Percentiles rank a stretch among this genome's conserved stretches.
These are phyloP conservation scores for Collybiopsis confluens DNA, from an alignment of 768 basidiomycete species.

Conservation along the genomic window DNA sequence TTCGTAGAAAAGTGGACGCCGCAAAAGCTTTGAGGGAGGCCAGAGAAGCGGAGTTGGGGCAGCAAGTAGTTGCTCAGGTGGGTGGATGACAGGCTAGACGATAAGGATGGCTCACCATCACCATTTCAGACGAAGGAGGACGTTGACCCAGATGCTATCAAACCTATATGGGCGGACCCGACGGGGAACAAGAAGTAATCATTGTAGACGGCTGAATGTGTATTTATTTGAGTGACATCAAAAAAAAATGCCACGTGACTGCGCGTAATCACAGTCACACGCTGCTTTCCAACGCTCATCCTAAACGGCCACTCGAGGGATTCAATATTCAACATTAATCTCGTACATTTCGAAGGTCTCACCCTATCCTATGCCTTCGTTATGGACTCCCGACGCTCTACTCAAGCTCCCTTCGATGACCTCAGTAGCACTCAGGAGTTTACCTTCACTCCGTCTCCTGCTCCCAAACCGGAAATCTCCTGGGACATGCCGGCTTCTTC, in stretches of 20 bases:
- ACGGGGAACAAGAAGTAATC: too few relatives aligned
- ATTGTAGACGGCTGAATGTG: too few relatives aligned
- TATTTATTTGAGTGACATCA: too few relatives aligned
- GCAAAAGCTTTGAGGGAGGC: conserved; percentile 47
- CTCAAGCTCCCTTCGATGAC: conserved; percentile 3
- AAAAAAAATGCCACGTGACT: too few relatives aligned
- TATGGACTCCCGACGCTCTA: neutral
- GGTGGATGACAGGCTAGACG: conserved; percentile 17
- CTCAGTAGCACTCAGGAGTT: neutral
- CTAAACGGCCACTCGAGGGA: too few relatives aligned
- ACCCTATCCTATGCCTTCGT: too few relatives aligned
- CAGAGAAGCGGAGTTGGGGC: conserved; percentile 50
- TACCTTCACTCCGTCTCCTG: neutral
- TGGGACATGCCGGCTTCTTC: conserved; percentile 7
- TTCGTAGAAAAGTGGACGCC: conserved; percentile 60
- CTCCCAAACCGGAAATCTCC: neutral
- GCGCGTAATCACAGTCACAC: too few relatives aligned
- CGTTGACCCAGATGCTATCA: conserved; percentile 31
- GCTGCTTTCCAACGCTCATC: too few relatives aligned
- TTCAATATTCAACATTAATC: too few relatives aligned
- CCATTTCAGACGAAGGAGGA: conserved; percentile 18
- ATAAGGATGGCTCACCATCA: neutral
- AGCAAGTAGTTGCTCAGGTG: conserved; percentile 51
- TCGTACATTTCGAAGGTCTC: too few relatives aligned
- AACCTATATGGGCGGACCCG: conserved; percentile 40